phyloP scores from a whole-genome alignment of 495 filamentous ascomycete genomes.

The Penicillium samsonianum region DNA sequence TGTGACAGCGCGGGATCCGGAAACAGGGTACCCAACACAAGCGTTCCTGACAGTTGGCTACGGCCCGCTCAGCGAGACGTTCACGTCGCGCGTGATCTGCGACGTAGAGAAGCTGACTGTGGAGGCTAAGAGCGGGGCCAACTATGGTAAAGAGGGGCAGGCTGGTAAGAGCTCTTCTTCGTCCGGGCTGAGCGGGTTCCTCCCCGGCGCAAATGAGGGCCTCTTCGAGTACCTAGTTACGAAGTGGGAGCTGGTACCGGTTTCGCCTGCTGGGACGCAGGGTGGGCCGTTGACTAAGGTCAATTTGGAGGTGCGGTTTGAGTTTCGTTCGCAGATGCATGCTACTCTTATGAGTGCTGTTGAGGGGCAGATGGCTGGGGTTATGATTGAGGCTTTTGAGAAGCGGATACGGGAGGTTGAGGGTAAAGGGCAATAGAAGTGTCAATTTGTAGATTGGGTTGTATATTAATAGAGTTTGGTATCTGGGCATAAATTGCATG shows the following conservation, averaged over 20 bases:
- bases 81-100: constrained; percentile 75
- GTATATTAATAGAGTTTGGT: constrained; percentile 6
- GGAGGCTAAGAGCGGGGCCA: constrained; percentile 74
- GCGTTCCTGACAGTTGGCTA: constrained; percentile 84
- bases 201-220: constrained; percentile 49
- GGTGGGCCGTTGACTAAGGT: constrained; percentile 63
- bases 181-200: constrained; percentile 27
- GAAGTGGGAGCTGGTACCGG: constrained; percentile 66
- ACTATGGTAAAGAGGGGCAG: constrained; percentile 24
- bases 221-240: constrained; percentile 78
- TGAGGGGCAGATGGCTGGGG: constrained; percentile 76
- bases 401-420: constrained; percentile 65
- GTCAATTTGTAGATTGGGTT: not conserved
- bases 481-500: constrained; percentile 2
- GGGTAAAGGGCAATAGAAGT: constrained; percentile 14
- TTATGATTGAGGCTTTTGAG: constrained; percentile 96
- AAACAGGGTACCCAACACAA: constrained; percentile 63
- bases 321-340: constrained; percentile 84
- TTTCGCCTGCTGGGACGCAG: constrained; percentile 32
- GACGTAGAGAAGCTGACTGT: constrained; percentile 59
- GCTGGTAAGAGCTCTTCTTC: not conserved
- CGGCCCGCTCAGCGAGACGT: constrained; percentile 77
- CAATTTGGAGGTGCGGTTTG: constrained; percentile 69
- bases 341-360: constrained; percentile 73
- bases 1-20: constrained; percentile 63